Evolutionary conservation across 306 rosid species (phyloP).

Genomic region (Cucurbita pepo): DNA sequence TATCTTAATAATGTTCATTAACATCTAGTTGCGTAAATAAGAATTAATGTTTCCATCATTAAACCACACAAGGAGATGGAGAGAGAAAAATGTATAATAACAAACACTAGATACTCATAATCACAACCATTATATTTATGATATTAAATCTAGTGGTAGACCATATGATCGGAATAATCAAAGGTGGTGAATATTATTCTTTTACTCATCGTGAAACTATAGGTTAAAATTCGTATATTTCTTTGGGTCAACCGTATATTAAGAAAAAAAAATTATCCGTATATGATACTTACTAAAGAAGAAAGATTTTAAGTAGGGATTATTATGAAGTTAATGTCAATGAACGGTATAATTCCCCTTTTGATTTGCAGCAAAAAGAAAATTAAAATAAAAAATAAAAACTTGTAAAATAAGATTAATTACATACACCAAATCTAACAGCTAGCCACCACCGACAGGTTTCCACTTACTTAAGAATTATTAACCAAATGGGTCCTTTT

Average conservation of each 20-base stretch:
- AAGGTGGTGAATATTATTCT: neutral
- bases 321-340: neutral
- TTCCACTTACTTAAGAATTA: neutral
- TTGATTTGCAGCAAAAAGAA: neutral
- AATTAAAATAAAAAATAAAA: neutral
- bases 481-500: neutral
- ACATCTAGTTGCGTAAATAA: neutral
- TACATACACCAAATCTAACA: constrained; percentile 1
- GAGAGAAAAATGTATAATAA: neutral
- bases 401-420: neutral
- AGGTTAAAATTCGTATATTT: no score
- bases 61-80: neutral
- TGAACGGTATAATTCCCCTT: neutral
- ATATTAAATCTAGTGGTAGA: neutral
- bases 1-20: neutral
- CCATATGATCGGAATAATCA: neutral
- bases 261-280: no score
- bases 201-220: neutral
- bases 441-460: neutral
- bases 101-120: neutral
- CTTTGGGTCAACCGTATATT: no score
- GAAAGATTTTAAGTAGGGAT: neutral
- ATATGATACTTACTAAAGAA: no score
- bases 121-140: neutral
- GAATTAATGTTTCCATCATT: neutral